These are phyloP conservation scores for Botryotinia convoluta DNA, from an alignment of 2,329 filamentous ascomycete genomes.

Conservation along the genomic window DNA sequence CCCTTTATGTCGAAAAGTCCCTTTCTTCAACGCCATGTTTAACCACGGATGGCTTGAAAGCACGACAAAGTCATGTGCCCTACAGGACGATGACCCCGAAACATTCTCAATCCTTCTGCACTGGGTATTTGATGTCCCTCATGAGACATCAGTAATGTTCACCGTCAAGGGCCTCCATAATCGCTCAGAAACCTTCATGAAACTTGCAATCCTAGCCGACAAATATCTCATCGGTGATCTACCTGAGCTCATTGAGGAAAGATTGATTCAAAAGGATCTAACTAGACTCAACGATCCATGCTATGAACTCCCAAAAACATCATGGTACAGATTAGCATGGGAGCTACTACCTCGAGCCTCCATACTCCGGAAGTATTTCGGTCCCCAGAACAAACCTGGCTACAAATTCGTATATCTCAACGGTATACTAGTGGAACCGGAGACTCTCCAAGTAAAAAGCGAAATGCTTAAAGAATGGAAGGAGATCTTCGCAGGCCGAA, in stretches of 20 bases:
- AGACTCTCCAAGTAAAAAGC: neutral
- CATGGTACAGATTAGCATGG: neutral
- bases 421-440: neutral
- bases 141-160: neutral
- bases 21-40: neutral
- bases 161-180: neutral
- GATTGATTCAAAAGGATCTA: neutral
- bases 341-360: neutral
- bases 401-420: neutral
- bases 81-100: neutral
- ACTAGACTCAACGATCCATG: neutral
- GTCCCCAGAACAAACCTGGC: neutral
- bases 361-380: neutral
- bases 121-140: neutral
- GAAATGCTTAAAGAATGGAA: neutral
- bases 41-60: neutral
- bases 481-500: fast-evolving
- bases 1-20: neutral
- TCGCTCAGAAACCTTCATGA: neutral
- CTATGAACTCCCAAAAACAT: neutral
- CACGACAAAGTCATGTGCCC: neutral
- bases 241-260: neutral
- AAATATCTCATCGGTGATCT: neutral
- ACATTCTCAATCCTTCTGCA: neutral
- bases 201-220: neutral